Conservation (phyloP, 495 filamentous ascomycete species). For the Penicillium robsamsonii region DNA sequence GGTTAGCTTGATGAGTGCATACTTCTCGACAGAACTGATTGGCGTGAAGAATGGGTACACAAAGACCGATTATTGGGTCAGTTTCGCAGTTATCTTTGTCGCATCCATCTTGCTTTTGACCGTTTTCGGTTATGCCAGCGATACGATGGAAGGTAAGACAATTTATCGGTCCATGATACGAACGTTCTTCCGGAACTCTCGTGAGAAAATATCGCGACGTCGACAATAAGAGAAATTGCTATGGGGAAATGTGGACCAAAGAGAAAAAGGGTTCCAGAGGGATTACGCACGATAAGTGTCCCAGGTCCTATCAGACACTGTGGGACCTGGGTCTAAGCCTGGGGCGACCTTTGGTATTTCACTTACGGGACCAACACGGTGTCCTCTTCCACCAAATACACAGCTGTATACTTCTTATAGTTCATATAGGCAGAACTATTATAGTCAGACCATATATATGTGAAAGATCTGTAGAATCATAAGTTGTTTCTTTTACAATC, state of each 20-base stretch:
- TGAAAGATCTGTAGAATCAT: not conserved
- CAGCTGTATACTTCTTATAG: not conserved
- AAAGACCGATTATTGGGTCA: conserved; percentile 65
- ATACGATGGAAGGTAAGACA: conserved; percentile 50
- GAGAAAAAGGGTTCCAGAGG: not conserved
- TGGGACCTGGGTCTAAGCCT: conserved; percentile 2
- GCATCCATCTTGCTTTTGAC: conserved; percentile 58
- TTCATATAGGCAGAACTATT: conserved; percentile 11
- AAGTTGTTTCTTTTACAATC: not conserved
- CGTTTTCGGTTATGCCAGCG: conserved; percentile 46
- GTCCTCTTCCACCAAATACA: conserved; percentile 34
- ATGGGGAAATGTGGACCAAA: not conserved
- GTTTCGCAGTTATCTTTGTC: conserved; percentile 65
- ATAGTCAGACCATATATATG: conserved; percentile 1
- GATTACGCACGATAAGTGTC: conserved; percentile 19
- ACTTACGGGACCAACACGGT: conserved; percentile 41
- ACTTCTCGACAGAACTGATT: conserved; percentile 71
- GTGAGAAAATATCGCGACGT: conserved; percentile 18
- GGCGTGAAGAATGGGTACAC: conserved; percentile 59
- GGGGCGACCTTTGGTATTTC: conserved; percentile 20
- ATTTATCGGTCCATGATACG: conserved; percentile 47
- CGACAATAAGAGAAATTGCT: not conserved
- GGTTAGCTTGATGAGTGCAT: conserved; percentile 79
- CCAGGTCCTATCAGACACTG: conserved; percentile 20
- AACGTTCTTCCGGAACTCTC: conserved; percentile 40